These are phyloP conservation scores for Chlorella sp. DNA, from an alignment of 139 green algal genomes.

Conservation along the genomic window DNA sequence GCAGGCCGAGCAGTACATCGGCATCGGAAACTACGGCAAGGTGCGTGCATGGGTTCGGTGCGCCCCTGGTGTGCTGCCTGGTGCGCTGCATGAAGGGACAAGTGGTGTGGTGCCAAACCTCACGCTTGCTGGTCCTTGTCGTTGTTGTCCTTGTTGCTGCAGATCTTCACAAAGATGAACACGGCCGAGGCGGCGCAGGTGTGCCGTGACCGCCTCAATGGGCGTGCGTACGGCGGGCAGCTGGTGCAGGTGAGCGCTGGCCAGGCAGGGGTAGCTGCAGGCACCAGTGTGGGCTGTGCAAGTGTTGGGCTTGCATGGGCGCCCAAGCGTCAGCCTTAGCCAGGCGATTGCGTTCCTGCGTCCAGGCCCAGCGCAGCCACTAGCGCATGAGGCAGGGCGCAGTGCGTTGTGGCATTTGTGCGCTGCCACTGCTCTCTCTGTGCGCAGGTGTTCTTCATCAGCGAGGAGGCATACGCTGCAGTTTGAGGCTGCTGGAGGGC, in stretches of 20 bases:
- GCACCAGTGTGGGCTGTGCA: not conserved
- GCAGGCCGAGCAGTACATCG: constrained; percentile 10
- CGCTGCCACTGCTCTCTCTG: not conserved
- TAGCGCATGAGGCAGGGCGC: not conserved
- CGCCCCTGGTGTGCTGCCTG: not conserved
- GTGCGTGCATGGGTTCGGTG: not conserved
- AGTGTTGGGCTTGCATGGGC: not conserved
- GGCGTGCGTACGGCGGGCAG: constrained; percentile 21
- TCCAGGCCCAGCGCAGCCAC: not conserved
- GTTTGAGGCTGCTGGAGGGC: no score
- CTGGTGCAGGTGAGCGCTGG: constrained; percentile 5
- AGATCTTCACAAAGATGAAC: constrained; percentile 19
- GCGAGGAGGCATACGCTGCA: not conserved
- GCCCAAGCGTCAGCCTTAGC: not conserved
- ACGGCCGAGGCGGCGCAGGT: constrained; percentile 1
- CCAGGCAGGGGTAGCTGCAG: no score
- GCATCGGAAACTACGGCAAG: constrained; percentile 21
- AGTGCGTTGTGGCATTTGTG: not conserved
- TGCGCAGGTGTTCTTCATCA: constrained; percentile 1
- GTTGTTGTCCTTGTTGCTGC: not conserved
- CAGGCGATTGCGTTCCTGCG: not conserved
- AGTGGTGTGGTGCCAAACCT: not conserved
- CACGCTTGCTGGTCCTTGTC: not conserved
- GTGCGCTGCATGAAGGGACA: not conserved
- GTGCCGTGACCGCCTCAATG: constrained; percentile 17